Percentiles rank a stretch among this genome's conserved stretches.
Conservation (phyloP, 1,139 yeast species). For the Insectozyma bohioensis region DNA sequence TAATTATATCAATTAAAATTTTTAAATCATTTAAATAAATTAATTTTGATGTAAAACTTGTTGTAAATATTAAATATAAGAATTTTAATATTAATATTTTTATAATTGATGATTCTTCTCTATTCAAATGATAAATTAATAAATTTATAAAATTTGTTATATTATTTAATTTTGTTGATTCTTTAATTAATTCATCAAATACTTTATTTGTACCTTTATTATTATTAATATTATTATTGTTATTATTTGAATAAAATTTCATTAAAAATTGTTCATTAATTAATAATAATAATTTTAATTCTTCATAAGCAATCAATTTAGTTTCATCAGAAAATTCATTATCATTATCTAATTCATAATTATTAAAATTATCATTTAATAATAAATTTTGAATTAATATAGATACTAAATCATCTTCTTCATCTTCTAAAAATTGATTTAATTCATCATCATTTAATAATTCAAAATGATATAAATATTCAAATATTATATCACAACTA, state of each 20-base stretch:
- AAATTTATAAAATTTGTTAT: constrained; percentile 42
- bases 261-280: constrained; percentile 86
- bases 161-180: constrained; percentile 17
- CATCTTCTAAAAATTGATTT: constrained; percentile 23
- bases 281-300: constrained; percentile 70
- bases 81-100: constrained; percentile 80
- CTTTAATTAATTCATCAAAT: constrained; percentile 41
- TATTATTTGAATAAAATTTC: constrained; percentile 40
- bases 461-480: constrained; percentile 40
- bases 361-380: constrained; percentile 45
- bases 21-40: constrained; percentile 83
- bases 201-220: constrained; percentile 42
- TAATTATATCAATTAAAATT: constrained; percentile 81
- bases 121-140: constrained; percentile 59
- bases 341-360: constrained; percentile 33
- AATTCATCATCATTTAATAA: constrained; percentile 37
- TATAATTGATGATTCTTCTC: constrained; percentile 71
- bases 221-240: no score
- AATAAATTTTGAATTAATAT: constrained; percentile 53
- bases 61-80: constrained; percentile 71
- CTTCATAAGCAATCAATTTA: constrained; percentile 63
- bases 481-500: constrained; percentile 44
- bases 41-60: constrained; percentile 61
- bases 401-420: constrained; percentile 27
- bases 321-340: constrained; percentile 57